Evolutionary conservation across 139 green algal species (phyloP), one percentile per base, ranked within the genome.

Genomic region (Auxenochlorella protothecoides): DNA sequence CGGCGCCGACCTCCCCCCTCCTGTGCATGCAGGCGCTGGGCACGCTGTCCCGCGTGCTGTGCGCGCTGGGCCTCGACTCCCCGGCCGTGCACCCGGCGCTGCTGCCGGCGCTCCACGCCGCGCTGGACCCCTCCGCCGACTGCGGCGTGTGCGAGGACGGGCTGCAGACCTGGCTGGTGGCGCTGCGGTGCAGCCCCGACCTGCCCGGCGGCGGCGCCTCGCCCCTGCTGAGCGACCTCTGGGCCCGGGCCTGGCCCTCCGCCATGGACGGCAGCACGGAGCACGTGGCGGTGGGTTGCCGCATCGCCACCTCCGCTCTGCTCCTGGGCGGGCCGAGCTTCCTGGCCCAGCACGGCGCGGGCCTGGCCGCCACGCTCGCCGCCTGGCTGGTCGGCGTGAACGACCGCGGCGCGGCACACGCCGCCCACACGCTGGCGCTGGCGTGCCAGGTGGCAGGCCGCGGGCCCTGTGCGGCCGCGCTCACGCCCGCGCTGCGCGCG

Each of bases 161-260:
- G 4, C n/a, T 96, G 68, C 80, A 81, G 68, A 79, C 97, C 63
- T 97, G 89, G 90, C 84, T 96, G 62, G 85, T 92, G 61, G 84
- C 88, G 6, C 82, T 97, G 69, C 80, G 88, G 10, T 87, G 96
- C 69, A 87, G 89, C 2, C 87, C 89, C 27, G 27, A 44, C 27
- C 27, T 44, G 27, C 27, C 27, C 27, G 27, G 27, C 27, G 27
- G 27, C 27, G 27, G 0, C 27, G 27, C 27, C 27, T 44, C 27
- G 27, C 27, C 27, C 27, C 27, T 44, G 27, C 27, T 44, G 27
- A 44, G 27, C 27, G 27, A 44, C 27, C 27, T 44, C 27, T 44
- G 27, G 27, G 27, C 27, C 27, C 27, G 27, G 27, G 27, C 27
- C 27, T 44, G 27, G 27, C 27, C 27, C 27, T 53, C 72, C 5